These are phyloP conservation scores for Strobilomyces confusus DNA, from an alignment of 768 basidiomycete species.

Conservation along the genomic window DNA sequence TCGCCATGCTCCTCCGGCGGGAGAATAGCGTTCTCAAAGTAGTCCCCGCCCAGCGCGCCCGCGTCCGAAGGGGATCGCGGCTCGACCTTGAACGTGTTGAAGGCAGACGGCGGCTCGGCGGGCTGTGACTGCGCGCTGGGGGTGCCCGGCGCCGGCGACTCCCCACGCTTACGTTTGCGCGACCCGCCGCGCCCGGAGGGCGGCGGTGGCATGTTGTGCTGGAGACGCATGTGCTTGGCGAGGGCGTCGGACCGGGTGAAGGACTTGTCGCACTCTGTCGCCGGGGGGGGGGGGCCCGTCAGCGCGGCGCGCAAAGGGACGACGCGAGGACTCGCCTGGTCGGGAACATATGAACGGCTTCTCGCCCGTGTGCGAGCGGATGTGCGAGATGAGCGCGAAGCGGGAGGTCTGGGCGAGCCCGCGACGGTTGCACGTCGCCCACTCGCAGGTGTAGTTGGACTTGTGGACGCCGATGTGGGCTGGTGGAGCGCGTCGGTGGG, in stretches of 20 bases:
- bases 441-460: conserved; percentile 86
- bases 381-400: conserved; percentile 87
- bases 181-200: conserved; percentile 67
- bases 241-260: conserved; percentile 95
- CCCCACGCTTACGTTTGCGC: conserved; percentile 65
- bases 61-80: conserved; percentile 41
- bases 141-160: conserved; percentile 24
- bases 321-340: conserved; percentile 54
- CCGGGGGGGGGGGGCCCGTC: not conserved
- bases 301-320: not conserved
- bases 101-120: conserved; percentile 33
- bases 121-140: conserved; percentile 19
- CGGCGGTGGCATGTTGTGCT: conserved; percentile 76
- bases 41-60: conserved; percentile 29
- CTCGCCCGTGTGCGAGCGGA: conserved; percentile 91
- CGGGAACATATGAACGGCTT: conserved; percentile 83
- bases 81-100: conserved; percentile 65
- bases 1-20: conserved; percentile 17
- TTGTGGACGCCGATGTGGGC: conserved; percentile 83
- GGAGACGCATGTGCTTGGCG: conserved; percentile 87
- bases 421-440: conserved; percentile 75
- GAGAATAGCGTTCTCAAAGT: conserved; percentile 27
- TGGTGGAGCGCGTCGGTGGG: conserved; percentile 24
- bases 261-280: conserved; percentile 85
- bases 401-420: conserved; percentile 84